Percentiles rank a stretch among this genome's conserved stretches.
phyloP scores from a whole-genome alignment of 176 grass and related monocot genomes.

The Oryza punctata region DNA sequence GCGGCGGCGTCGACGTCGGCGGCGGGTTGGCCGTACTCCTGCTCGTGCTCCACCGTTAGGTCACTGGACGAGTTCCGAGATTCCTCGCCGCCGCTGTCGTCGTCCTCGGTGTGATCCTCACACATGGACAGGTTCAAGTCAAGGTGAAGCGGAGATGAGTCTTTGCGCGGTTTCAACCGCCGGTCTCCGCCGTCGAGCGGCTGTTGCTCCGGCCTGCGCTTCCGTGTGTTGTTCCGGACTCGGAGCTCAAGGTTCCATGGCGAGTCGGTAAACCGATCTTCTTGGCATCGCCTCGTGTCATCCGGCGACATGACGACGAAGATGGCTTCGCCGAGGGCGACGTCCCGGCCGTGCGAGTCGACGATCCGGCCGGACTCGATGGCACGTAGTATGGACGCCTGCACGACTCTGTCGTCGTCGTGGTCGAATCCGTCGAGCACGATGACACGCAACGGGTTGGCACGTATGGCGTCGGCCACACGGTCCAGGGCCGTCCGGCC shows the following conservation, averaged over 20 bases:
- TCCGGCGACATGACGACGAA: slow-evolving; percentile 53
- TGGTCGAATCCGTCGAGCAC: slow-evolving; percentile 77
- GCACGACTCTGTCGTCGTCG: slow-evolving; percentile 51
- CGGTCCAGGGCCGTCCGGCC: slow-evolving; percentile 61
- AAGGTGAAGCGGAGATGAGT: slow-evolving; percentile 40
- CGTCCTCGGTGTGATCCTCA: slow-evolving; percentile 28
- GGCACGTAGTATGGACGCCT: slow-evolving; percentile 44
- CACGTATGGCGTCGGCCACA: slow-evolving; percentile 52
- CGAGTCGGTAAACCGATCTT: not conserved
- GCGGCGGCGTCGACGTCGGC: not conserved
- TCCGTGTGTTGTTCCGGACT: slow-evolving; percentile 17
- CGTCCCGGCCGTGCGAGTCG: slow-evolving; percentile 67
- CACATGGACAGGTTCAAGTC: slow-evolving; percentile 73
- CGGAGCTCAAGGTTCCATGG: slow-evolving; percentile 61
- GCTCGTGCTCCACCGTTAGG: slow-evolving; percentile 72
- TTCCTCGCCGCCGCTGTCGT: slow-evolving; percentile 53
- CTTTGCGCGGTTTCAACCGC: slow-evolving; percentile 37
- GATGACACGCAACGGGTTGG: slow-evolving; percentile 61
- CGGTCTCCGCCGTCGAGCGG: not conserved
- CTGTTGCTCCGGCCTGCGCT: slow-evolving; percentile 38
- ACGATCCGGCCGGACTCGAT: slow-evolving; percentile 59
- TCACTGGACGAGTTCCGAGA: slow-evolving; percentile 74
- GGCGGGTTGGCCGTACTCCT: slow-evolving; percentile 38
- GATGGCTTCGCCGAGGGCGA: slow-evolving; percentile 55
- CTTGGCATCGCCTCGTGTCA: slow-evolving; percentile 20